A percentile compares a stretch with the other conserved stretches of the same genome.
These are phyloP conservation scores for Cardamine chenopodiifolia DNA, from an alignment of 345 rosid genomes.

Conservation along the genomic window DNA sequence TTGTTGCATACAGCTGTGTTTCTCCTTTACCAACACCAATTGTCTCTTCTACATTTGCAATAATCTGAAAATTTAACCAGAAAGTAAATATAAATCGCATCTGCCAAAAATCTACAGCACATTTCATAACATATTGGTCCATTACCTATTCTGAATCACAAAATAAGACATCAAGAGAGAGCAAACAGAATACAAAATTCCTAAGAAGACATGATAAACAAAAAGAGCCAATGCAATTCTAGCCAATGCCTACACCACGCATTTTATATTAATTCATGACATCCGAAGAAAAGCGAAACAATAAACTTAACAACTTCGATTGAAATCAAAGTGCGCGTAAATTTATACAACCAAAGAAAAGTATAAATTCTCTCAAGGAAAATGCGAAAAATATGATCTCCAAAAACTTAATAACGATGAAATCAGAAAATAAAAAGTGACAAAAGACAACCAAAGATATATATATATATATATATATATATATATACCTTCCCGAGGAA, in stretches of 20 bases:
- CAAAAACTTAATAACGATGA: neutral
- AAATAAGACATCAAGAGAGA: neutral
- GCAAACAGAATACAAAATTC: no score
- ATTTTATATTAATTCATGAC: neutral
- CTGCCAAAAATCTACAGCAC: neutral
- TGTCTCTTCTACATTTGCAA: slow-evolving; percentile 71
- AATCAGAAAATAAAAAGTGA: neutral
- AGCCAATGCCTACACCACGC: neutral
- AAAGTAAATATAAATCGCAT: neutral
- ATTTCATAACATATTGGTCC: neutral
- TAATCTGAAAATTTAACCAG: slow-evolving; percentile 47
- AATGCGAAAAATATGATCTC: neutral
- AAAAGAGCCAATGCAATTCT: neutral
- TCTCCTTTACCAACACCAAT: slow-evolving; percentile 88
- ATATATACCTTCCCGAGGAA: slow-evolving; percentile 71
- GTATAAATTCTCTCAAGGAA: neutral
- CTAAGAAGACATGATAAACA: neutral
- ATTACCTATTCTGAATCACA: neutral
- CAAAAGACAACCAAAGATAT: neutral
- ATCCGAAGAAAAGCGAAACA: neutral
- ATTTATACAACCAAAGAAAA: neutral
- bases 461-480: neutral
- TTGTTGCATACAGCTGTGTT: slow-evolving; percentile 71
- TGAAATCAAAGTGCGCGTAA: neutral
- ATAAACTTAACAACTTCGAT: neutral